Conservation (phyloP, 805 yeast species). For the Wickerhamomyces canadensis region DNA sequence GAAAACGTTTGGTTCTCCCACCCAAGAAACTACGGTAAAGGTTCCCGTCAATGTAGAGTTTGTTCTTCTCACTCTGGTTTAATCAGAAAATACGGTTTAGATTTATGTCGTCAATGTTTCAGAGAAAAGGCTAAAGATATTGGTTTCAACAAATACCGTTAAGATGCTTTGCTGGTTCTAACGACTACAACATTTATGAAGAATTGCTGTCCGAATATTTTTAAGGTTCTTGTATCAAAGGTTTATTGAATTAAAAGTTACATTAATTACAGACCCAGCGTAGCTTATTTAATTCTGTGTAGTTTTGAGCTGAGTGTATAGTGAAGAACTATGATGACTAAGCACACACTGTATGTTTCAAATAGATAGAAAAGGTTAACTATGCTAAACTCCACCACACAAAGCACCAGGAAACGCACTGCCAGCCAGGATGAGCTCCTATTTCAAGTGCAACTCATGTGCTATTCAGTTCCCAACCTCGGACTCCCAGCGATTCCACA, state of each 20-base stretch:
- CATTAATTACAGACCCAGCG: not conserved
- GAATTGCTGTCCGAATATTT: conserved; percentile 13
- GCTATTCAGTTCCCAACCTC: conserved; percentile 72
- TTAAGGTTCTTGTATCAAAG: conserved; percentile 18
- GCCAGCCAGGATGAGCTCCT: conserved; percentile 12
- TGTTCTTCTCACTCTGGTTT: conserved; percentile 98
- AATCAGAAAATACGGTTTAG: conserved; percentile 99
- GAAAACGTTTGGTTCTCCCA: conserved; percentile 99
- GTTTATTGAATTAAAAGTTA: conserved; percentile 4
- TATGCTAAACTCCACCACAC: too few species aligned
- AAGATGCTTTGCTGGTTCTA: too few species aligned
- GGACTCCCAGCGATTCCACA: conserved; percentile 85
- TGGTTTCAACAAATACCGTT: conserved; percentile 99
- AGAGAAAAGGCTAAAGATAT: conserved; percentile 99
- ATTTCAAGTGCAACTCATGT: conserved; percentile 85
- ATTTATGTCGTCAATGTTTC: conserved; percentile 99
- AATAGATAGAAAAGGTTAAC: too few species aligned
- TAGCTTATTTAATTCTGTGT: too few species aligned
- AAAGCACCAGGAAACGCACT: too few species aligned
- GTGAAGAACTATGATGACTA: too few species aligned
- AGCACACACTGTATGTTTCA: too few species aligned
- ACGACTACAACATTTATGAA: not conserved
- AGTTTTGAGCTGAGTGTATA: too few species aligned
- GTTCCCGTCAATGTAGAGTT: conserved; percentile 99
- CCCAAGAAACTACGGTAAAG: conserved; percentile 99